These are phyloP conservation scores for Fusarium marasasianum DNA, from an alignment of 2,329 filamentous ascomycete species.

Conservation along the genomic window DNA sequence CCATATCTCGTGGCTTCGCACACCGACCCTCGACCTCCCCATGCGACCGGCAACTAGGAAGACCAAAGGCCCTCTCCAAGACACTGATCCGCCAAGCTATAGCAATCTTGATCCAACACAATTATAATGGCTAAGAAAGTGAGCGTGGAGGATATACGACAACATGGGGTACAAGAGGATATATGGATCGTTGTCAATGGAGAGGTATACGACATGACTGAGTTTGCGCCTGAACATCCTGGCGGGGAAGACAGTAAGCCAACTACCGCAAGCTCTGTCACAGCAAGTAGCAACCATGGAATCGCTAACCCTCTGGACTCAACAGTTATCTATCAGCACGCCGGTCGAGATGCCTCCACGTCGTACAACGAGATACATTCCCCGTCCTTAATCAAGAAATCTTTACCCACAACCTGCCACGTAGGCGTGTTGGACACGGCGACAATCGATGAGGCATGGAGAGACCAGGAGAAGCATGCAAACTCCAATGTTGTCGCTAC, in stretches of 20 bases:
- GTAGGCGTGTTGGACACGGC: not conserved
- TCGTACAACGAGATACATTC: not conserved
- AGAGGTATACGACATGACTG: not conserved
- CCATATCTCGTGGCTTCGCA: no score
- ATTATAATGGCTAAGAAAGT: not conserved
- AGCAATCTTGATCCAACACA: not conserved
- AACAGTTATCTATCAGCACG: not conserved
- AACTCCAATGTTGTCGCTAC: not conserved
- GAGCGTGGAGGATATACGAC: not conserved
- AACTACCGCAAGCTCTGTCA: not conserved
- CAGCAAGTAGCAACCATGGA: not conserved
- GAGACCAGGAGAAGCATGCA: no score
- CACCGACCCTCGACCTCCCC: not conserved
- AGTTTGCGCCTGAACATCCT: not conserved
- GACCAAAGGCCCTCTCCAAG: not conserved
- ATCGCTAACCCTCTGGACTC: not conserved
- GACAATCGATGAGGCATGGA: not conserved
- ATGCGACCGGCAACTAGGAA: not conserved
- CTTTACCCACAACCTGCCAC: not conserved
- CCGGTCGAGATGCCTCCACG: not conserved
- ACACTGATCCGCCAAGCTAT: not conserved
- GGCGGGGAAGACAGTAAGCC: not conserved
- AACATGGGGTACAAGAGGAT: not conserved
- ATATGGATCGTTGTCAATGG: not conserved
- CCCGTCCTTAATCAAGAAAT: not conserved